Evolutionary conservation across 352 stramenopile species (phyloP).

Genomic region (Saprolegnia diclina): DNA sequence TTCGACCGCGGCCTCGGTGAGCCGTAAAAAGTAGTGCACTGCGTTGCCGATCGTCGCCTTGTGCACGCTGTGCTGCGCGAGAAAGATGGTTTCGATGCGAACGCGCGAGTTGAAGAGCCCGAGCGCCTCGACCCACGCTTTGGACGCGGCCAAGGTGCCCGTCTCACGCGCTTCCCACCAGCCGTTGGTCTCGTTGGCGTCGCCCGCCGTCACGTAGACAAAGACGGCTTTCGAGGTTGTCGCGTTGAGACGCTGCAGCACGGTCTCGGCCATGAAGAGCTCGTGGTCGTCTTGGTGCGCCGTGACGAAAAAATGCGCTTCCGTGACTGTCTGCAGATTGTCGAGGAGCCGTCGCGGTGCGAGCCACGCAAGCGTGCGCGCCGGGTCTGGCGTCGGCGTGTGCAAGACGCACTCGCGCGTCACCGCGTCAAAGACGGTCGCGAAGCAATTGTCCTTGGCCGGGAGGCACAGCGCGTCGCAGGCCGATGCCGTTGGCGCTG

Average conservation of each 20-base stretch:
- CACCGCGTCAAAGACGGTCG: conserved; percentile 14
- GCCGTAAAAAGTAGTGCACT: conserved; percentile 23
- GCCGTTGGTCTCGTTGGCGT: conserved; percentile 11
- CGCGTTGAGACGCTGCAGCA: neutral
- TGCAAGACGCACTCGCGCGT: neutral
- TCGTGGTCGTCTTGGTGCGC: conserved; percentile 26
- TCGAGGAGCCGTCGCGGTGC: conserved; percentile 1
- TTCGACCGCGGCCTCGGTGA: neutral
- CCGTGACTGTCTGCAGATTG: neutral
- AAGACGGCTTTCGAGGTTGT: conserved; percentile 22
- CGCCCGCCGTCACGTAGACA: conserved; percentile 22
- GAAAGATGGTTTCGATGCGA: neutral
- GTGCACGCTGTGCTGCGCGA: neutral
- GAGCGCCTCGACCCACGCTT: neutral
- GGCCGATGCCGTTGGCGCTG: neutral
- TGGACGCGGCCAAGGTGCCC: conserved; percentile 5
- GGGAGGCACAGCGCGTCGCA: conserved; percentile 23
- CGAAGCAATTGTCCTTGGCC: conserved; percentile 20
- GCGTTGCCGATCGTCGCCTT: conserved; percentile 17
- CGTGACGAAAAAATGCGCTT: conserved; percentile 19
- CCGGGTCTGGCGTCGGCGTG: neutral
- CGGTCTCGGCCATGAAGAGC: conserved; percentile 15
- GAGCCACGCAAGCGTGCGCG: conserved; percentile 9
- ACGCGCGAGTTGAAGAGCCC: conserved; percentile 13
- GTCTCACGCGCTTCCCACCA: conserved; percentile 23